Base-by-base conservation (phyloP, 345 rosid species). In the Sisymbrium altissimum region DNA sequence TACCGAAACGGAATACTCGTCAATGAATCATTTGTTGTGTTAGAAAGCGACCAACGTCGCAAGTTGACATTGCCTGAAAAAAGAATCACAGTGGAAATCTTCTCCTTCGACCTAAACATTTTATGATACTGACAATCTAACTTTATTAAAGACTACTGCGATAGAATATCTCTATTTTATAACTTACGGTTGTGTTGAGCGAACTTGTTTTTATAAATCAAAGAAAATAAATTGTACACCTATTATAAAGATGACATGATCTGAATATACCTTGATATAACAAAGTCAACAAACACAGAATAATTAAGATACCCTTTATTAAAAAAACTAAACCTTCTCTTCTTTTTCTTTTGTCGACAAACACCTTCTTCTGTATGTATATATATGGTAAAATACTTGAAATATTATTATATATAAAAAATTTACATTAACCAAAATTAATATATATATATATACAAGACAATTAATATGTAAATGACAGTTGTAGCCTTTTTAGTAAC, bases 11-110 rank as follows among this genome's bases (percentile, higher is more conserved):
- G 45, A 58, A 35, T 58, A 64, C 64, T 64, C 48, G 64, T 33
- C 71, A 56, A 65, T 73, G 41, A 56, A 36, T 73, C 50, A 32
- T 56, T 74, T 30, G 54, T 65, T 55, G 23, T 25, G 33, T 27
- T 74, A 67, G 62, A 74, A 58, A 74, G 73, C 68, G 78, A 67
- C 78, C 15, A 67, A 30, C 68, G 62, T 67, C 54, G 67, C 21
- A 66, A 68, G 79, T 59, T 68, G 79, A 67, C 78, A 67, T 67
- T 67, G 29, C n/a, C 43, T 48, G 29, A 53, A 66, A 39, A 27
- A 21, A 5, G 7, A 56, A n/a, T n/a, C n/a, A n/a, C n/a, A n/a
- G n/a, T n/a, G n/a, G n/a, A n/a, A n/a, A n/a, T n/a, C n/a, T n/a
- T n/a, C 78, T 66, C 35, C 15, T 7, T 74, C 50, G 25, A 64